Evolutionary conservation across 2,329 filamentous ascomycete genomes (phyloP), one percentile per base, ranked within the genome.

Genomic region (Raffaelea ambrosiae): DNA sequence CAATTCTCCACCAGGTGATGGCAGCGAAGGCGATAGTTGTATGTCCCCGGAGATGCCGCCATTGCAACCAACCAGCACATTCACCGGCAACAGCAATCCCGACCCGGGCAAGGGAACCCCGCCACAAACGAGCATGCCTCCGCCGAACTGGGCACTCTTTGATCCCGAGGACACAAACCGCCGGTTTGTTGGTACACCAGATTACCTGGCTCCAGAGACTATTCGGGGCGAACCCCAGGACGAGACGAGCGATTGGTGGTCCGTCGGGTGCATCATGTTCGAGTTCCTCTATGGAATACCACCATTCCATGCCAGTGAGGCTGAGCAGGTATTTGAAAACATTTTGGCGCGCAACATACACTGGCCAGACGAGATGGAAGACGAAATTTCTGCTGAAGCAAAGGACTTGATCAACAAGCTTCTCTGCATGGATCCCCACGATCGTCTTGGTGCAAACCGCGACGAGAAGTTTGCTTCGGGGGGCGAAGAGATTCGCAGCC

Each of bases 241-340:
- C 60, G 91, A 97, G 64, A 93, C 91, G 56, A 97, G 93, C 61
- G 93, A 98, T 80, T 98, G 93, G 93, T 98, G 93, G 93, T 97
- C 93, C 20, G 76, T 98, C n/a, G 93, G 93, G 1, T 98, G 94
- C 63, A 97, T 98, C 57, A 71, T 97, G 65, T 98, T 96, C 59
- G 93, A 98, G 60, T 96, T 95, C 55, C 70, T 98, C 3, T 97
- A 88, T 60, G 93, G 93, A 1, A 84, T 88, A 49, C 93, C 93
- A 1, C 93, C 93, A 1, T 98, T 98, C 65, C 89, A 97, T 63
- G 93, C 88, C 1, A 73, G 76, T 19, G 89, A 90, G 43, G 88
- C 93, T 0, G 93, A 98, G 57, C 77, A 93, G 57, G 93, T 98
- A 1, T 98, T 98, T 60, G 88, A 96, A 58, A 98, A 98, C 58